A percentile compares a stretch with the other conserved stretches of the same genome.
Conservation (phyloP, 1,284 basidiomycete species). For the Paramarasmius palmivorus region DNA sequence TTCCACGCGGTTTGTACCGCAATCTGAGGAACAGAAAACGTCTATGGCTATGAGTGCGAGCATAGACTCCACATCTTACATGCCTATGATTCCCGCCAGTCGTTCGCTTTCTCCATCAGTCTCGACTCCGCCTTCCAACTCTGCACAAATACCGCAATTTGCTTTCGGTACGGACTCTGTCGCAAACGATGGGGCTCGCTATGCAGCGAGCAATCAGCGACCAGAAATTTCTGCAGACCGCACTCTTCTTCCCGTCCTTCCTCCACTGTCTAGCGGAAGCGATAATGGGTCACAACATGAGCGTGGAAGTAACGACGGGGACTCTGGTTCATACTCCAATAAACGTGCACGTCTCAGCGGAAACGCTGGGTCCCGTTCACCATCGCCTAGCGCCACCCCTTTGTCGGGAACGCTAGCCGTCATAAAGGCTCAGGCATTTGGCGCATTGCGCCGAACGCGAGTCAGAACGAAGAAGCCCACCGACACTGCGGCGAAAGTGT, state of each 20-base stretch:
- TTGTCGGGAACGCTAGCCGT: constrained; percentile 81
- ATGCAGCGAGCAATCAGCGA: constrained; percentile 52
- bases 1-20: constrained; percentile 45
- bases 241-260: constrained; percentile 46
- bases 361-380: constrained; percentile 58
- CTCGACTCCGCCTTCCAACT: constrained; percentile 66
- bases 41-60: constrained; percentile 45
- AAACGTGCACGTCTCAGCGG: constrained; percentile 44
- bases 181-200: constrained; percentile 56
- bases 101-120: constrained; percentile 72
- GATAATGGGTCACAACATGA: constrained; percentile 55
- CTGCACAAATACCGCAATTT: constrained; percentile 64
- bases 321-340: constrained; percentile 43
- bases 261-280: constrained; percentile 46
- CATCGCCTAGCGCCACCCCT: constrained; percentile 57
- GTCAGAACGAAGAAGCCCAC: constrained; percentile 68
- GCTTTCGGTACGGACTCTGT: constrained; percentile 50
- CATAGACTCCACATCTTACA: constrained; percentile 60
- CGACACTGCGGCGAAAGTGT: constrained; percentile 73
- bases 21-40: constrained; percentile 62
- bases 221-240: constrained; percentile 52
- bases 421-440: constrained; percentile 85
- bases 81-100: constrained; percentile 58
- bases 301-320: constrained; percentile 57
- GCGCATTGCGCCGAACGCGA: constrained; percentile 75